Base-by-base conservation (phyloP, 2,329 filamentous ascomycete genomes). In the Didymella sp. region DNA sequence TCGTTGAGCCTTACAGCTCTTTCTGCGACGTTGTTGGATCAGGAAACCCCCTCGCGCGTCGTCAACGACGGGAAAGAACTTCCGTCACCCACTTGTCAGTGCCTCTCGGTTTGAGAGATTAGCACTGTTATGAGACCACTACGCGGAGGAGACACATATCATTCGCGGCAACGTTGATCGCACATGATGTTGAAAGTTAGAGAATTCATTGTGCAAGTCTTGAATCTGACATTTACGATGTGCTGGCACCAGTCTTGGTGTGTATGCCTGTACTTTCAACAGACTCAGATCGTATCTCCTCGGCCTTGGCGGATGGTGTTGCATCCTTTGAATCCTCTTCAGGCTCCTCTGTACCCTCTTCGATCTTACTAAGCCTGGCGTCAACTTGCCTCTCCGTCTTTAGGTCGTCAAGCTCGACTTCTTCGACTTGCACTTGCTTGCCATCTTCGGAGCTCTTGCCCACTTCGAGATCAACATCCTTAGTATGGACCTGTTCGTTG, bases 391-490 rank as follows among this genome's bases (percentile, higher is more conserved):
- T 53, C 7, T 53, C 49, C 1, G 50, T 21, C 19, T 21, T 46
- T 7, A 58, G 15, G 1, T 44, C 30, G n/a, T 31, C 42, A 35
- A 59, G 47, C 30, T 59, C 56, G 30, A 59, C 47, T 28, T 51
- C 56, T 17, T 43, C 51, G 13, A 57, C 42, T 13, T 49, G 37
- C 13, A 54, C 17, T 30, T 41, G 43, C 19, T 52, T 53, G 30
- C 33, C 46, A 3, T 45, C 49, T 40, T 66, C 63, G 25, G 69
- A 65, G 53, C 68, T 63, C 54, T 70, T 73, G 8, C 58, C 64
- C 67, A 71, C 68, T 50, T 75, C 73, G 8, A 72, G 12, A 1
- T 67, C 69, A 0, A 63, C 61, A 25, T 71, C 68, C 31, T 72
- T 70, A 0, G 67, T 73, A 51, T 68, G 69, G 47, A 73, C 59